Conservation (phyloP, 345 rosid genomes). For the Citrus sinensis region DVS_A1.0 CM039166.1:25673001-25673500, state of each 20-base stretch:
- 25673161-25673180: not conserved
- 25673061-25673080: not conserved
- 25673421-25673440: not conserved
- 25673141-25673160: not conserved
- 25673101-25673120: not conserved
- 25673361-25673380: not conserved
- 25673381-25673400: constrained; percentile 2
- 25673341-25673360: constrained; percentile 59
- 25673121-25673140: not conserved
- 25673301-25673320: constrained; percentile 92
- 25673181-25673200: constrained; percentile 74
- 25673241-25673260: constrained; percentile 70
- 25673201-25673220: constrained; percentile 64
- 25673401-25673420: constrained; percentile 2
- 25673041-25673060: not conserved
- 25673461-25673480: not conserved
- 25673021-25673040: not conserved
- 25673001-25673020: not conserved
- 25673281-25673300: constrained; percentile 85
- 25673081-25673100: not conserved
- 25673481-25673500: not conserved
- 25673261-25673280: constrained; percentile 93
- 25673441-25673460: not conserved
- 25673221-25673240: constrained; percentile 52
- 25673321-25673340: constrained; percentile 87